Evolutionary conservation across 2,329 filamentous ascomycete species (phyloP).

Genomic region (Neonectria magnoliae): DNA sequence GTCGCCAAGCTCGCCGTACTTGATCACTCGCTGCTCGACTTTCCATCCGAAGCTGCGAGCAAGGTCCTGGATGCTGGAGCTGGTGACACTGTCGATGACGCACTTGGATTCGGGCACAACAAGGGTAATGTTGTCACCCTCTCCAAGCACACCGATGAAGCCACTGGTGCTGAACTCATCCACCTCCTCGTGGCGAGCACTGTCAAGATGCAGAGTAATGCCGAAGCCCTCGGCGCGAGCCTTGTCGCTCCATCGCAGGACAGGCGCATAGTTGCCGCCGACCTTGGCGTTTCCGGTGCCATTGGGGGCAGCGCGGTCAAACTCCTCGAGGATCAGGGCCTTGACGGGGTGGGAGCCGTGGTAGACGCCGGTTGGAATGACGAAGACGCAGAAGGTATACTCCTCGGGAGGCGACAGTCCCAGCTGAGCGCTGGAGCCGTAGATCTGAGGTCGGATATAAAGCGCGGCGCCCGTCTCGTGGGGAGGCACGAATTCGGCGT

Average conservation of each 20-base stretch:
- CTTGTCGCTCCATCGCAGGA: slow-evolving; percentile 85
- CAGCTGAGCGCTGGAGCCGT: slow-evolving; percentile 87
- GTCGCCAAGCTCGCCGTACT: slow-evolving; percentile 64
- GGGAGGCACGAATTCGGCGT: slow-evolving; percentile 91
- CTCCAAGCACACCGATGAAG: slow-evolving; percentile 81
- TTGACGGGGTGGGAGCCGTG: slow-evolving; percentile 90
- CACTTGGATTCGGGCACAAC: slow-evolving; percentile 88
- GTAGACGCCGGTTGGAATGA: slow-evolving; percentile 92
- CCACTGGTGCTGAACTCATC: slow-evolving; percentile 97
- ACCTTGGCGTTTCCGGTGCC: slow-evolving; percentile 94
- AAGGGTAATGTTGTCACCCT: slow-evolving; percentile 72
- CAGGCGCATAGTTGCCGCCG: slow-evolving; percentile 95
- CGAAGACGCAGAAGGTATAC: slow-evolving; percentile 91
- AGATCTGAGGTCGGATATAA: slow-evolving; percentile 91
- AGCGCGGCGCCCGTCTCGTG: slow-evolving; percentile 89
- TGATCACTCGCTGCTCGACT: slow-evolving; percentile 79
- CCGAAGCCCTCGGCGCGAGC: slow-evolving; percentile 83
- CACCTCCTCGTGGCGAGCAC: slow-evolving; percentile 81
- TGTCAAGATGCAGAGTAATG: slow-evolving; percentile 96
- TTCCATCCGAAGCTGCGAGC: slow-evolving; percentile 83
- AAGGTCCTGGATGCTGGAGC: slow-evolving; percentile 80
- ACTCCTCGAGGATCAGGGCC: slow-evolving; percentile 88
- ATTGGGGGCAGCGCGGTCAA: slow-evolving; percentile 91
- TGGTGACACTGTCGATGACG: slow-evolving; percentile 88
- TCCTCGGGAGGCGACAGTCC: slow-evolving; percentile 88